Evolutionary conservation across 1,284 basidiomycete genomes (phyloP).

Genomic region (Ceratobasidium sp.): DNA sequence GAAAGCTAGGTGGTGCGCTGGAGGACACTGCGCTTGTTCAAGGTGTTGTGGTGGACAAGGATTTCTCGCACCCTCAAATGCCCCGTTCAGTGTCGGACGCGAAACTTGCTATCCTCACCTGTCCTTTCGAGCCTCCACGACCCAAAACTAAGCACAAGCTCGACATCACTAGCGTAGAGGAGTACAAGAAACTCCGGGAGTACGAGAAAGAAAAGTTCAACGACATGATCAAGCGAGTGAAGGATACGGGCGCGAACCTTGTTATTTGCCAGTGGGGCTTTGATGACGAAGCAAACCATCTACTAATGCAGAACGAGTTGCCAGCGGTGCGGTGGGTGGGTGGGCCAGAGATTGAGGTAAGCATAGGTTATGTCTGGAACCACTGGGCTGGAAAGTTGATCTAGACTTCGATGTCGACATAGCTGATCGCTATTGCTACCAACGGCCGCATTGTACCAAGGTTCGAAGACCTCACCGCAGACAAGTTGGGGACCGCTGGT

Average conservation of each 20-base stretch:
- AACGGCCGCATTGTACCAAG: slow-evolving; percentile 98
- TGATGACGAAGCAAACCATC: slow-evolving; percentile 98
- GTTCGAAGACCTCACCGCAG: slow-evolving; percentile 92
- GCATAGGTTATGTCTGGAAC: slow-evolving; percentile 45
- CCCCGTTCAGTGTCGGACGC: slow-evolving; percentile 89
- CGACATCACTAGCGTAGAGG: slow-evolving; percentile 97
- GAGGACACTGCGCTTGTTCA: slow-evolving; percentile 94
- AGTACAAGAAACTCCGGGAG: slow-evolving; percentile 93
- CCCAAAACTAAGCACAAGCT: slow-evolving; percentile 99
- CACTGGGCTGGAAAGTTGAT: slow-evolving; percentile 21
- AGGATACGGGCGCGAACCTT: slow-evolving; percentile 97
- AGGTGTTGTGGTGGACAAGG: slow-evolving; percentile 98
- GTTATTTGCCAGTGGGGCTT: slow-evolving; percentile 99
- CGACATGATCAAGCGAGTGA: slow-evolving; percentile 97
- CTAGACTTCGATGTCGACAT: too few species aligned
- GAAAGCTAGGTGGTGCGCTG: slow-evolving; percentile 96
- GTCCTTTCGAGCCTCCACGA: slow-evolving; percentile 97
- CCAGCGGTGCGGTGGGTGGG: slow-evolving; percentile 99
- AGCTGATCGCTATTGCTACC: slow-evolving; percentile 98
- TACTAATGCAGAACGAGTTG: slow-evolving; percentile 96
- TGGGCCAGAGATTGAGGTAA: slow-evolving; percentile 96
- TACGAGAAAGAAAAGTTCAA: slow-evolving; percentile 97
- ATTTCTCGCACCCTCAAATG: slow-evolving; percentile 99
- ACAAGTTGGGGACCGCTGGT: slow-evolving; percentile 93
- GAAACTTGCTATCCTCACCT: slow-evolving; percentile 95